Evolutionary conservation across 129 eudicot genomes (phyloP), one percentile per base, ranked within the genome.

Genomic region (Lactuca saligna): DNA sequence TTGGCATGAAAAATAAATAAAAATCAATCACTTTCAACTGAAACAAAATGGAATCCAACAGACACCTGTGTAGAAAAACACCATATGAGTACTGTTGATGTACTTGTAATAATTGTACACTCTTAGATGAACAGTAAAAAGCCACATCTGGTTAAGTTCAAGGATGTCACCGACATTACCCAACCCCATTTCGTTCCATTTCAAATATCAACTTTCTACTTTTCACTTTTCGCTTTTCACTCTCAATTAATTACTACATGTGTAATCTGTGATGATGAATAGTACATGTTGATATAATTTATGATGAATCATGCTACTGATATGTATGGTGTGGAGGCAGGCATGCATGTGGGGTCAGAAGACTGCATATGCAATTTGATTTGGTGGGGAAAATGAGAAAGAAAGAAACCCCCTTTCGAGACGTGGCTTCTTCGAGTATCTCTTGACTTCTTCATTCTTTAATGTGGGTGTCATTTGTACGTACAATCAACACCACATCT

Each of bases 51-150:
- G 64, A 62, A 73, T 73, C 77, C 70, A 63, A 63, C 46, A 72
- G 37, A 63, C 63, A 63, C 77, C 51, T 51, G 77, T 72, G 77
- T 35, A 49, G 69, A 62, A 50, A 33, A 65, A 61, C 54, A 72
- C 69, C 60, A 35, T 50, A 61, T 12, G 37, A 37, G 69, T 72
- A 55, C 66, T 15, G 8, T 41, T 54, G 63, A 20, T 57, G 74
- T 58, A 57, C 67, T 20, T 75, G 79, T 66, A 75, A 75, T 75
- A 46, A 75, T 75, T 58, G 68, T 46, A 75, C 68, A 75, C 79
- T 66, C 74, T 66, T 46, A 75, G 79, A 66, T 75, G 54, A 75
- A 59, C 79, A 75, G 73, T 48, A 56, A 16, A 10, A 3, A 44
- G 61, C 35, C 67, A 66, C 62, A 66, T 66, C 54, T 67, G 63